Evolutionary conservation across 225 moss, liverwort and hornwort species (phyloP).

Genomic region (Marchantia polymorpha): DNA sequence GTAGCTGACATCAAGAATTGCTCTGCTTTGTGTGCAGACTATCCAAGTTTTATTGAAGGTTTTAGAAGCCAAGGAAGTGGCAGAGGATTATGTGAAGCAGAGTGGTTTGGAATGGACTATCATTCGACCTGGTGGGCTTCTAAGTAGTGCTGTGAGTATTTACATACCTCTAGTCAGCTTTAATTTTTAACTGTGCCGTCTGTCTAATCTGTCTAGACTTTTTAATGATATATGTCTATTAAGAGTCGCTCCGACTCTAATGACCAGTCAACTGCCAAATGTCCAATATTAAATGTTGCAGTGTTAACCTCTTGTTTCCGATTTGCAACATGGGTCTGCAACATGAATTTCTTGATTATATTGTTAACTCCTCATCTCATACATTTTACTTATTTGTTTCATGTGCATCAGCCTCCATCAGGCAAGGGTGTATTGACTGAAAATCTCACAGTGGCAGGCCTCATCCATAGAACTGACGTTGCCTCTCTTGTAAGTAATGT

Average conservation of each 20-base stretch:
- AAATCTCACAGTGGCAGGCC: slow-evolving; percentile 66
- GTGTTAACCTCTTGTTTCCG: neutral
- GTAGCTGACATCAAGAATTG: neutral
- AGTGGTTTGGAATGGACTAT: slow-evolving; percentile 86
- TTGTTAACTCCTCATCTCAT: neutral
- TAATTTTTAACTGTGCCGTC: no score
- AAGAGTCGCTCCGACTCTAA: neutral
- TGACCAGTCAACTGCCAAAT: neutral
- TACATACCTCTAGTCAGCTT: neutral
- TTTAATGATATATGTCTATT: neutral
- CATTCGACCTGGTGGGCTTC: slow-evolving; percentile 85
- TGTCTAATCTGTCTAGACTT: neutral
- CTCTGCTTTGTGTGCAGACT: slow-evolving; percentile 44
- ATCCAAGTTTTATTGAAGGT: slow-evolving; percentile 68
- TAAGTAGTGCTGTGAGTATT: slow-evolving; percentile 53
- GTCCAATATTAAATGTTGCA: neutral
- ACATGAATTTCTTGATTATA: neutral
- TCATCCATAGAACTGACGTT: slow-evolving; percentile 81
- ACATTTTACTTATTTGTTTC: neutral
- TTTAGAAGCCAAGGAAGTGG: slow-evolving; percentile 77
- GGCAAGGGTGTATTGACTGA: slow-evolving; percentile 83
- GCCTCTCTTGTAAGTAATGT: slow-evolving; percentile 71
- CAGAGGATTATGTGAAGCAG: slow-evolving; percentile 72
- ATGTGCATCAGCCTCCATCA: slow-evolving; percentile 59
- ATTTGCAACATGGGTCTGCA: neutral